A percentile compares a stretch with the other conserved stretches of the same genome.
These are phyloP conservation scores for Domatiomyces catenatus DNA, from an alignment of 2,329 filamentous ascomycete species.

Conservation along the genomic window DNA sequence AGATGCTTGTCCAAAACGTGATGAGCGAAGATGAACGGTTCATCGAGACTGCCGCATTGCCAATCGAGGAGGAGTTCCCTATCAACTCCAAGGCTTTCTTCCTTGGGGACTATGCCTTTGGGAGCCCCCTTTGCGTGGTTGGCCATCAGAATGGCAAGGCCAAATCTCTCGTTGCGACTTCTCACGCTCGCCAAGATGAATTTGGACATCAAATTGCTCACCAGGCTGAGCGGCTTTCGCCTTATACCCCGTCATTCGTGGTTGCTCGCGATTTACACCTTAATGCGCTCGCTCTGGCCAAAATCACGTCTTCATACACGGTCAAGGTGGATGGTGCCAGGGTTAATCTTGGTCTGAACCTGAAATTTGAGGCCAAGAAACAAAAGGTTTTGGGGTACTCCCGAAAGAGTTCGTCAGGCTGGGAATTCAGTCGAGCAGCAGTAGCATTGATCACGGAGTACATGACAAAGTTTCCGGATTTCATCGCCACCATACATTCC, in stretches of 20 bases:
- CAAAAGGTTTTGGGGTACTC: conserved; percentile 93
- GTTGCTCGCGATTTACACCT: conserved; percentile 69
- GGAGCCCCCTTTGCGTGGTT: conserved; percentile 69
- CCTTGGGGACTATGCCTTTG: conserved; percentile 83
- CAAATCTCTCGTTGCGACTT: conserved; percentile 59
- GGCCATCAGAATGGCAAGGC: conserved; percentile 60
- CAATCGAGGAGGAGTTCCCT: conserved; percentile 85
- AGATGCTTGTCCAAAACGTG: conserved; percentile 79
- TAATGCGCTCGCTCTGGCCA: conserved; percentile 78
- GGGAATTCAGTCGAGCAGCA: conserved; percentile 87
- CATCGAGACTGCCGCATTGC: conserved; percentile 72
- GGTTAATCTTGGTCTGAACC: conserved; percentile 80
- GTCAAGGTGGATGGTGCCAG: conserved; percentile 68
- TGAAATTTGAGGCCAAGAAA: conserved; percentile 94
- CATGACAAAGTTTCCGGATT: conserved; percentile 88
- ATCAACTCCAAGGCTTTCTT: conserved; percentile 74
- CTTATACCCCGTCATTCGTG: conserved; percentile 75
- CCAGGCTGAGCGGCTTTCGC: conserved; percentile 52
- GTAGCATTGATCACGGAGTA: conserved; percentile 69
- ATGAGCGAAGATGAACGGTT: conserved; percentile 85
- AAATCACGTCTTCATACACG: conserved; percentile 87
- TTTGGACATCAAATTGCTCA: conserved; percentile 63
- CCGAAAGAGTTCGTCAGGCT: conserved; percentile 67
- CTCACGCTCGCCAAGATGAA: conserved; percentile 60
- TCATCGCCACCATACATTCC: conserved; percentile 73